These are phyloP conservation scores for Agrostemma githago DNA, from an alignment of 148 eudicot genomes.

Conservation along the genomic window DNA sequence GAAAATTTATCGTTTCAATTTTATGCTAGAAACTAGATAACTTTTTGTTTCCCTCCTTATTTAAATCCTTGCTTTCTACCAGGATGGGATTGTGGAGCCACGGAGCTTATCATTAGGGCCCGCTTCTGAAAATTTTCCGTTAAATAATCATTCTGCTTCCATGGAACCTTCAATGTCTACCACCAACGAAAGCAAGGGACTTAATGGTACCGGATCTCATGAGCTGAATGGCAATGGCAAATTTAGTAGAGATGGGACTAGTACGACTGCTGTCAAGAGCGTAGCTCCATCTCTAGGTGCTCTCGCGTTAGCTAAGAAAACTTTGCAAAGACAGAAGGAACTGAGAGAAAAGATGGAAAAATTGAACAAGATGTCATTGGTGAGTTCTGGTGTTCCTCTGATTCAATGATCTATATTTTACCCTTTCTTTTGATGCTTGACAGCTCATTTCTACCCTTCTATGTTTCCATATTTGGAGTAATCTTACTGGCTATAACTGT, in stretches of 20 bases:
- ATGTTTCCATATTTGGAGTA: background rate
- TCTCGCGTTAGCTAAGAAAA: constrained; percentile 78
- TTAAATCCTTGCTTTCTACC: constrained; percentile 19
- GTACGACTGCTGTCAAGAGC: constrained; percentile 69
- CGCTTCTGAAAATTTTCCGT: constrained; percentile 35
- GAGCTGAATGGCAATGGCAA: constrained; percentile 81
- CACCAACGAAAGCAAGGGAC: constrained; percentile 98
- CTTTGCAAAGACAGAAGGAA: constrained; percentile 80
- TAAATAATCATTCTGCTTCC: constrained; percentile 47
- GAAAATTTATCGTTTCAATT: background rate
- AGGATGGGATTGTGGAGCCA: constrained; percentile 57
- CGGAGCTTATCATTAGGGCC: constrained; percentile 34
- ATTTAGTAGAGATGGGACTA: constrained; percentile 97
- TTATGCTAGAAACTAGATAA: background rate
- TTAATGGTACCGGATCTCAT: constrained; percentile 96
- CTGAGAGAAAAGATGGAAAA: constrained; percentile 57
- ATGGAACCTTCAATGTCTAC: constrained; percentile 95
- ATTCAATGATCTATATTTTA: background rate
- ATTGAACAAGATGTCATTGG: constrained; percentile 66
- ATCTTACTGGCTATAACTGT: background rate
- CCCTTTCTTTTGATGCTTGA: background rate
- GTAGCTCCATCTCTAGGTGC: constrained; percentile 71
- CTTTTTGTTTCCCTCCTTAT: constrained; percentile 19
- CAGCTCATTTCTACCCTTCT: background rate
- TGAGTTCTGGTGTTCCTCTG: constrained; percentile 31